Conservation (phyloP, 139 green algal genomes). For the Parachlorella kessleri region DNA sequence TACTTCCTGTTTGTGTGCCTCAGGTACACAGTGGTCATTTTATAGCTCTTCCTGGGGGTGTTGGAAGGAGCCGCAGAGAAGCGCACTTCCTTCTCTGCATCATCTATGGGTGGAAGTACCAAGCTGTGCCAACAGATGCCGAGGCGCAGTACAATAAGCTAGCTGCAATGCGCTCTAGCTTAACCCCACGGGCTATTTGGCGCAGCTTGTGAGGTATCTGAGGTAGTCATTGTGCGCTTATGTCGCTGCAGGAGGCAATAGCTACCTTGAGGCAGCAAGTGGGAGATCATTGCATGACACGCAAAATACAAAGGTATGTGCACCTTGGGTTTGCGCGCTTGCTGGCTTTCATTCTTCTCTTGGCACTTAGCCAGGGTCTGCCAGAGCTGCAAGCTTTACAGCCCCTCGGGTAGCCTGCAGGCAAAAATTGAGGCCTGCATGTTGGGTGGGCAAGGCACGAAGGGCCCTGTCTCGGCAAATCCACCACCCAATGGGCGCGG, state of each 20-base stretch:
- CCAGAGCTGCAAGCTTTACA: too few species aligned
- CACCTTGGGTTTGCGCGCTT: too few species aligned
- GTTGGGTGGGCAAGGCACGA: background rate
- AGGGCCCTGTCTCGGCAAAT: background rate
- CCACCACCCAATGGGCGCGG: background rate
- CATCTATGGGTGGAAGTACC: background rate
- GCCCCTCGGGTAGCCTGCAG: too few species aligned
- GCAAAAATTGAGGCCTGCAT: too few species aligned
- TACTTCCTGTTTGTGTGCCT: background rate
- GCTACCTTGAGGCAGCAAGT: slow-evolving; percentile 75
- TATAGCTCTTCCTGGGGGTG: background rate
- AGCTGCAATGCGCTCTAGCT: background rate
- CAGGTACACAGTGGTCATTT: background rate
- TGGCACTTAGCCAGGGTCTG: too few species aligned
- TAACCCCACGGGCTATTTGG: slow-evolving; percentile 13
- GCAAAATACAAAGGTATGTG: slow-evolving; percentile 56
- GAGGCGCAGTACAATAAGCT: slow-evolving; percentile 13
- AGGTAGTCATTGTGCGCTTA: too few species aligned
- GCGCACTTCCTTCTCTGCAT: background rate
- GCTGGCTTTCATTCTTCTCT: background rate
- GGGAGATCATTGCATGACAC: slow-evolving; percentile 76
- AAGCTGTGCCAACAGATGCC: background rate
- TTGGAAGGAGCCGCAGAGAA: background rate
- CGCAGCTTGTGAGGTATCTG: too few species aligned
- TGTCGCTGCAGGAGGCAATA: slow-evolving; percentile 78